phyloP scores from a whole-genome alignment of 441 rosid species.

The Erodium trifolium region DNA sequence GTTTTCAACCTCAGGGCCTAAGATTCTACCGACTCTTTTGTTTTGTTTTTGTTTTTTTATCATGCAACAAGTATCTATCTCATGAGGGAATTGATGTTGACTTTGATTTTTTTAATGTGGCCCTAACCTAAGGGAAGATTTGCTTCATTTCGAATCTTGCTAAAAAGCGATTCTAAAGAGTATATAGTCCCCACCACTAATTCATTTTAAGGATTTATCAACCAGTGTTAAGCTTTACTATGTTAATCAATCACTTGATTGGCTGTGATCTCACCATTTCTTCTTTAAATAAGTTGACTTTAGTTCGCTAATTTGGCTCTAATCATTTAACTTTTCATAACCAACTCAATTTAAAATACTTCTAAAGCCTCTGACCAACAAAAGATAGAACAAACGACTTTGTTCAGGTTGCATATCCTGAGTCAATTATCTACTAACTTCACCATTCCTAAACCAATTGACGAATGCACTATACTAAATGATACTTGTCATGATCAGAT shows the following conservation, averaged over 20 bases:
- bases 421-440: conserved; percentile 1
- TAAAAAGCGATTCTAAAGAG: neutral
- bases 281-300: conserved; percentile 15
- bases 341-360: neutral
- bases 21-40: neutral
- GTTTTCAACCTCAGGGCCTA: neutral
- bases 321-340: conserved; percentile 4
- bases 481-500: neutral
- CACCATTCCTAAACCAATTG: conserved; percentile 2
- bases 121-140: conserved; percentile 6
- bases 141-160: neutral
- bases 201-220: neutral
- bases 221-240: conserved; percentile 9
- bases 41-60: neutral
- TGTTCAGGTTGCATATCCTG: neutral
- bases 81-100: neutral
- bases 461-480: neutral
- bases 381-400: conserved; percentile 2
- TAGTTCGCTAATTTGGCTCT: conserved; percentile 2
- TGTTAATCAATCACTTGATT: conserved; percentile 12
- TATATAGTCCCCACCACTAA: conserved; percentile 7
- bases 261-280: conserved; percentile 1
- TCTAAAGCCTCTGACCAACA: neutral
- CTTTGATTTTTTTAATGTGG: conserved; percentile 3
- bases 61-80: neutral